Evolutionary conservation across 1,284 basidiomycete genomes (phyloP), one percentile per base, ranked within the genome.

Genomic region (Rhodotorula sp.): DNA sequence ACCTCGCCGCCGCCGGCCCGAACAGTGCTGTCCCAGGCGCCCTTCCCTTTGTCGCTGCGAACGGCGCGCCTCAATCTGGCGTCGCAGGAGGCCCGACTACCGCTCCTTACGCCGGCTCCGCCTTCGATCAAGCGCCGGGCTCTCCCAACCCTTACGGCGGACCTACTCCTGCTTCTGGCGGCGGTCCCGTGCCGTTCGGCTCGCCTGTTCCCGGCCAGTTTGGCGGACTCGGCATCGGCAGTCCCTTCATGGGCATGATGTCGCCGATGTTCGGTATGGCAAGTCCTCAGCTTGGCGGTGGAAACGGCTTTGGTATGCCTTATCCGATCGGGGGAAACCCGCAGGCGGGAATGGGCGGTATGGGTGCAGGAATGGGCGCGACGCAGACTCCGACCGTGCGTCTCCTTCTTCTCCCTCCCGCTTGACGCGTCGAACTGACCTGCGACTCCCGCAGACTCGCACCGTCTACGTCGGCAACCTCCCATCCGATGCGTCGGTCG

Each of bases 401-500:
- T 22, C 30, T 10, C 28, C 51, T 30, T 2, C 16, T 24, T 18
- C 26, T 46, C 11, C 40, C 37, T 52, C 20, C n/a, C 3, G 5
- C 28, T n/a, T 34, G 26, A 6, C 4, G 5, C 3, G 16, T 44
- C 48, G n/a, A 24, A 40, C 47, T 52, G 28, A 55, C 58, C 0
- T 44, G n/a, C 7, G 15, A 13, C 54, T 24, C 24, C 1, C 40
- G 48, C 60, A 75, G 72, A 91, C 90, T 15, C 90, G 95, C 67
- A 99, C 96, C 0, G 94, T 99, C 59, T 99, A 98, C 81, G 89
- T 99, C 68, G 96, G 95, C 75, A 97, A 96, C 81, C 86, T 99
- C 53, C 95, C 95, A 22, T 85, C 90, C n/a, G 92, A 92, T 30
- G 94, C 95, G 0, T 94, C 93, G 10, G 94, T 97, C 67, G 94